Evolutionary conservation across 306 rosid genomes (phyloP).

Genomic region (Fragaria iinumae): DNA sequence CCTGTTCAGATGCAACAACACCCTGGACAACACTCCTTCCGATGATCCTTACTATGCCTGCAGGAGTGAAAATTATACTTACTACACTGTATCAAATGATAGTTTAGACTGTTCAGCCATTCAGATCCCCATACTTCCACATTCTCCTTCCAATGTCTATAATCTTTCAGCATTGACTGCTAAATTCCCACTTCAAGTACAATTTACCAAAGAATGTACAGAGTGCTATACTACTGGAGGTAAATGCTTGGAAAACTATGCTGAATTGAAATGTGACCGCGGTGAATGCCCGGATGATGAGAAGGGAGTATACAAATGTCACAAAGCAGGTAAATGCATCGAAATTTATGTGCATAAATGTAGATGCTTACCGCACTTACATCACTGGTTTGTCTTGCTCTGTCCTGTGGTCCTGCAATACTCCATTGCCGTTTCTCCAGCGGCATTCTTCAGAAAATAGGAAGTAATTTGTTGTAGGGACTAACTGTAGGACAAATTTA

Average conservation of each 20-base stretch:
- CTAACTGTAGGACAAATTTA: not conserved
- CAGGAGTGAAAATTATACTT: accelerated
- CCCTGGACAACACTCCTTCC: accelerated
- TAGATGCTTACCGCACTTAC: not conserved
- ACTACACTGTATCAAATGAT: not conserved
- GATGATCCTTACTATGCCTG: accelerated
- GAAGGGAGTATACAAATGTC: not conserved
- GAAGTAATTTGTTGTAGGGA: not conserved
- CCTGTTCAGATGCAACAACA: not conserved
- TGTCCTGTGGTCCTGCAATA: not conserved
- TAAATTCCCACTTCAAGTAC: accelerated
- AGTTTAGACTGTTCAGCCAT: not conserved
- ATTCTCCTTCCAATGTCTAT: not conserved
- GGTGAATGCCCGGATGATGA: too few relatives aligned
- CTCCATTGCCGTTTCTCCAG: not conserved
- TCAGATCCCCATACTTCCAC: not conserved
- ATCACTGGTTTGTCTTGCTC: too few relatives aligned
- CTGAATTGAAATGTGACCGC: not conserved
- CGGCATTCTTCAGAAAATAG: not conserved
- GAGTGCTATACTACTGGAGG: accelerated
- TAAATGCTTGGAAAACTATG: accelerated
- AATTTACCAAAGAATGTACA: accelerated
- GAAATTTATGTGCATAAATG: too few relatives aligned
- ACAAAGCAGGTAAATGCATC: too few relatives aligned
- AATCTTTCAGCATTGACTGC: accelerated